phyloP scores from a whole-genome alignment of 768 basidiomycete species.

The Collybia sp. region DNA sequence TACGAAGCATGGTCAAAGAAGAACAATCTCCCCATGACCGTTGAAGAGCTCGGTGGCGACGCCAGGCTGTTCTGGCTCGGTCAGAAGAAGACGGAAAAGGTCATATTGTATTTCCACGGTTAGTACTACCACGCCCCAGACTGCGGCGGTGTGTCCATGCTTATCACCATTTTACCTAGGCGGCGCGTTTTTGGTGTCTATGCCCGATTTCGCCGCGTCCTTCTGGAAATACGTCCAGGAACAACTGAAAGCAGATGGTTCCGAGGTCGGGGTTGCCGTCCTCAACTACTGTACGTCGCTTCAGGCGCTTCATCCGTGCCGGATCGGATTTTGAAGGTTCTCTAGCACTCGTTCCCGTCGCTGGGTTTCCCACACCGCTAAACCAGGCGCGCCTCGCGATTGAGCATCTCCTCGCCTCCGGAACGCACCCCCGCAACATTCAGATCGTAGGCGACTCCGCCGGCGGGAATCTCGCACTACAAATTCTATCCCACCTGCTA shows the following conservation, averaged over 20 bases:
- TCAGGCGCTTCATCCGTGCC: not conserved
- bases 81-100: conserved; percentile 20
- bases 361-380: conserved; percentile 29
- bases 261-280: conserved; percentile 21
- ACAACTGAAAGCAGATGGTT: conserved; percentile 16
- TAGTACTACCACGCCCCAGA: not conserved
- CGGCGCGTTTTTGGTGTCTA: conserved; percentile 23
- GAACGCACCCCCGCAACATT: conserved; percentile 24
- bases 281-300: conserved; percentile 24
- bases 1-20: conserved; percentile 18
- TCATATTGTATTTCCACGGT: conserved; percentile 30
- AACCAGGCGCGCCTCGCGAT: conserved; percentile 23
- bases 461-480: conserved; percentile 30
- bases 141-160: not conserved
- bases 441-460: conserved; percentile 35
- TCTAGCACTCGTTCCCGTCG: conserved; percentile 27
- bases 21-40: conserved; percentile 6
- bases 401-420: conserved; percentile 24
- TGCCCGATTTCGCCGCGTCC: conserved; percentile 11
- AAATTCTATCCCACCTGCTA: conserved; percentile 29
- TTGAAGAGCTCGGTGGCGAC: conserved; percentile 21
- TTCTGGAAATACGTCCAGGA: conserved; percentile 25
- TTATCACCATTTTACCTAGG: conserved; percentile 17
- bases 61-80: conserved; percentile 27
- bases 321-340: not conserved